Evolutionary conservation across 2,329 filamentous ascomycete genomes (phyloP), one percentile per base, ranked within the genome.

Genomic region (Clonostachys sp.): DNA sequence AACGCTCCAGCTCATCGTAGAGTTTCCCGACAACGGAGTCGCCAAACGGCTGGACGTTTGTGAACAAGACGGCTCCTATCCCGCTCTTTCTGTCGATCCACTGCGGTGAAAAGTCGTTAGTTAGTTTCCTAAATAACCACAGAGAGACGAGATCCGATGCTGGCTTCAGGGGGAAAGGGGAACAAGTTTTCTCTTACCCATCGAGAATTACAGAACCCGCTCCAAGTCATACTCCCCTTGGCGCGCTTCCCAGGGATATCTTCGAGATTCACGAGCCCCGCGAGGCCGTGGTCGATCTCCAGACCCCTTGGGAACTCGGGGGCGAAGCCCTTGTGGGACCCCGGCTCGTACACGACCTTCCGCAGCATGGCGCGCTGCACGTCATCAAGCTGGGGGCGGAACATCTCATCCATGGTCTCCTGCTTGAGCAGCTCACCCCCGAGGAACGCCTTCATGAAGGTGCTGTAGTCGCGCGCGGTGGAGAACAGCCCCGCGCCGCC

Each of bases 401-500:
- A 66, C 62, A 75, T 70, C 34, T 64, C 52, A 2, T 56, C 50
- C 13, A 61, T 42, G 1, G 62, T 63, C 41, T 58, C 55, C 34
- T 56, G 51, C 4, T 50, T 56, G 6, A 74, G 44, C 9, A 73
- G 46, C 12, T 50, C 51, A 5, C 57, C 58, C 6, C 54, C 50
- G 8, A 74, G 53, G 13, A 72, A 41, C 1, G 54, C 64, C 13
- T 55, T 56, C 36, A 73, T 51, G 6, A 72, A 61, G 43, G 50
- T 54, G 14, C 59, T 59, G 49, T 71, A 73, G 53, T 76, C 72
- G 12, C 48, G 50, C 2, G 68, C 64, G 17, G 66, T 73, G 5
- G 65, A 65, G 51, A 64, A 73, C 17, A 74, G 53, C 4, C 73
- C 73, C 0, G 66, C 64, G 5, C 73, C 73, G 13, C 71, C 73